Base-by-base conservation (phyloP, 2,329 filamentous ascomycete genomes). In the Sphaerostilbella broomeana region DNA sequence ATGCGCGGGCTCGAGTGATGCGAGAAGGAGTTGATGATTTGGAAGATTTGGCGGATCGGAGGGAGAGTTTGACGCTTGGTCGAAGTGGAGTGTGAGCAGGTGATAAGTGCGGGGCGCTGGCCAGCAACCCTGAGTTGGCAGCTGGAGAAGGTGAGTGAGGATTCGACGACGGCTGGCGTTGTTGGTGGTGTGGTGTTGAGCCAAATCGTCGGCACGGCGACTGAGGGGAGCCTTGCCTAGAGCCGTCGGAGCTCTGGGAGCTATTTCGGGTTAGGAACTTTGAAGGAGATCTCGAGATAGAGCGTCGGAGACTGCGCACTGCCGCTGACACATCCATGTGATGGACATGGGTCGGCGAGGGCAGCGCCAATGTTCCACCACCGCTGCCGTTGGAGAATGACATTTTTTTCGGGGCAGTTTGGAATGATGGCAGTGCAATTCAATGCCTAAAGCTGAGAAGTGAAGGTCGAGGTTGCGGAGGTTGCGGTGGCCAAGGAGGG, bases 271-370 rank as follows among this genome's bases (percentile, higher is more conserved):
- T 59, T 24, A 94, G 67, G 41, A 92, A 90, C 61, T 92, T 94
- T 21, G 90, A 95, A 9, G 90, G 90, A n/a, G 90, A 95, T 53
- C 88, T 78, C 42, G 89, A 95, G 47, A 95, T 72, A 18, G 90
- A 95, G 51, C 87, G 84, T 49, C 89, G 77, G 43, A 95, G 71
- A 54, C 87, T 85, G 56, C 86, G 78, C 47, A 95, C 84, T 43
- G 85, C 82, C 35, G 85, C 80, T 46, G 84, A 82, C 48, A 86
- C 79, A 67, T 94, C 86, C 53, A 90, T 83, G 63, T 85, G 82
- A 60, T 86, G 85, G 46, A 79, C 78, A 54, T 86, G 81, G 33
- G 85, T 90, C 43, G 90, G 89, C 46, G 89, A 95, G 48, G 87
- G 81, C 53, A 95, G 72, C 56, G 92, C 87, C 53, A 94, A 72